Conservation (phyloP, 2,329 filamentous ascomycete genomes). For the Calonectria leucothoes region DNA sequence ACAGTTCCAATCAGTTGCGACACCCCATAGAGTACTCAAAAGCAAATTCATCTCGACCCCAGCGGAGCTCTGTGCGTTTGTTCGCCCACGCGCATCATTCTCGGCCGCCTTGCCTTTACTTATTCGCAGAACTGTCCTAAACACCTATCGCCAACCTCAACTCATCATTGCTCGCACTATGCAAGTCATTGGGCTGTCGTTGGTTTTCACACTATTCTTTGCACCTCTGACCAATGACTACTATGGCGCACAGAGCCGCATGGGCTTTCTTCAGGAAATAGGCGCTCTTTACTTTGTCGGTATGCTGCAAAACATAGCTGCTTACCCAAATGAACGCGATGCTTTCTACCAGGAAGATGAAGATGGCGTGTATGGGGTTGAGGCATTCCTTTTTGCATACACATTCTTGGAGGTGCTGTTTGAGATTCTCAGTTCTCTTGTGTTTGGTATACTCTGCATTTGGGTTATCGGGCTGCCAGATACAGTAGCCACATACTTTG, state of each 20-base stretch:
- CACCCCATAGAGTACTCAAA: neutral
- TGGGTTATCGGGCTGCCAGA: conserved; percentile 73
- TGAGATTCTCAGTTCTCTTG: conserved; percentile 71
- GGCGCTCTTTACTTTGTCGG: conserved; percentile 78
- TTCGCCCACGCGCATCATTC: conserved; percentile 16
- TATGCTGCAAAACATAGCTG: conserved; percentile 81
- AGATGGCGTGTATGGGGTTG: conserved; percentile 75
- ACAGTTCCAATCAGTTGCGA: neutral
- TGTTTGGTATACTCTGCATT: conserved; percentile 72
- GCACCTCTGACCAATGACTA: conserved; percentile 76
- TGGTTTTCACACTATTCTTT: conserved; percentile 75
- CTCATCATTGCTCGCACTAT: conserved; percentile 72
- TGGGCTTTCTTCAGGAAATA: conserved; percentile 78
- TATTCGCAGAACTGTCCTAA: conserved; percentile 73
- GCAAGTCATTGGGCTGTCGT: conserved; percentile 71
- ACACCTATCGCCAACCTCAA: conserved; percentile 72
- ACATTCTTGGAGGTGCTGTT: conserved; percentile 77
- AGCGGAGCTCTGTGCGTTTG: neutral
- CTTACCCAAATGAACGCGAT: conserved; percentile 77
- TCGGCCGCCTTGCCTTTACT: conserved; percentile 70
- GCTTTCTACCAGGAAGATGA: conserved; percentile 82
- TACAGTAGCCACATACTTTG: conserved; percentile 72
- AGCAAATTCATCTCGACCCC: neutral
- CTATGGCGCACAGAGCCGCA: conserved; percentile 74
- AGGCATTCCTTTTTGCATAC: conserved; percentile 77